phyloP scores from a whole-genome alignment of 2,329 filamentous ascomycete genomes.

The Ophiostoma montium region DNA sequence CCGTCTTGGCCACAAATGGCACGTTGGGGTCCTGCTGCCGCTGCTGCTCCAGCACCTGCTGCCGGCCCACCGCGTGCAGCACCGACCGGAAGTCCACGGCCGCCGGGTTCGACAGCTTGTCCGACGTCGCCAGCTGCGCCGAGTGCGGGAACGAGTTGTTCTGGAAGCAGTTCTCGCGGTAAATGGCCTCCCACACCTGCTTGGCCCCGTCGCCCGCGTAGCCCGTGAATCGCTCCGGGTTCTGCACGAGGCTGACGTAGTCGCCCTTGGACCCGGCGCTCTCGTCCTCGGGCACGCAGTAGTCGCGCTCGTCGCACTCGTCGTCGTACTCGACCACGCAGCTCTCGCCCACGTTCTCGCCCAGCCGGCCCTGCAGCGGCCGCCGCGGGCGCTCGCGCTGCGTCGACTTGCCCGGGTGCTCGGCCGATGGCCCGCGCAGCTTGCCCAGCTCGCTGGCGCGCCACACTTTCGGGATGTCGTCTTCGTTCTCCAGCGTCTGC shows the following conservation, averaged over 20 bases:
- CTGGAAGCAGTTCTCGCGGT: constrained; percentile 92
- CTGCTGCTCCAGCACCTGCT: constrained; percentile 47
- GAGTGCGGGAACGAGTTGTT: constrained; percentile 48
- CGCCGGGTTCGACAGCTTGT: constrained; percentile 33
- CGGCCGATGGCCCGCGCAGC: constrained; percentile 78
- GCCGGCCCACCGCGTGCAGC: constrained; percentile 42
- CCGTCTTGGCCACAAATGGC: constrained; percentile 46
- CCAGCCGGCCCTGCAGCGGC: constrained; percentile 70
- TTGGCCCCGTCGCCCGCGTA: constrained; percentile 73
- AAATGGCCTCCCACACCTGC: constrained; percentile 94
- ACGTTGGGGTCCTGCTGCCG: constrained; percentile 40
- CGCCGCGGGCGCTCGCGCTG: constrained; percentile 56
- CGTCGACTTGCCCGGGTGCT: constrained; percentile 64
- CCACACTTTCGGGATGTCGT: constrained; percentile 87
- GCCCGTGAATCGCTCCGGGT: constrained; percentile 90
- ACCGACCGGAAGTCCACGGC: constrained; percentile 48
- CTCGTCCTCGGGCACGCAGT: constrained; percentile 92
- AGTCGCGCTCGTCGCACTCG: constrained; percentile 91
- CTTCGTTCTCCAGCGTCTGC: constrained; percentile 86
- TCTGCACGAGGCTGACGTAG: constrained; percentile 87
- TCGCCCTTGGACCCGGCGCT: constrained; percentile 75
- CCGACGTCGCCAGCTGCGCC: constrained; percentile 36
- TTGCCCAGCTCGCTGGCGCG: constrained; percentile 83
- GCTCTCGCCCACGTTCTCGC: constrained; percentile 80
- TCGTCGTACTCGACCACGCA: constrained; percentile 97